These are phyloP conservation scores for Diplodia intermedia DNA, from an alignment of 2,329 filamentous ascomycete genomes.

Conservation along the genomic window DNA sequence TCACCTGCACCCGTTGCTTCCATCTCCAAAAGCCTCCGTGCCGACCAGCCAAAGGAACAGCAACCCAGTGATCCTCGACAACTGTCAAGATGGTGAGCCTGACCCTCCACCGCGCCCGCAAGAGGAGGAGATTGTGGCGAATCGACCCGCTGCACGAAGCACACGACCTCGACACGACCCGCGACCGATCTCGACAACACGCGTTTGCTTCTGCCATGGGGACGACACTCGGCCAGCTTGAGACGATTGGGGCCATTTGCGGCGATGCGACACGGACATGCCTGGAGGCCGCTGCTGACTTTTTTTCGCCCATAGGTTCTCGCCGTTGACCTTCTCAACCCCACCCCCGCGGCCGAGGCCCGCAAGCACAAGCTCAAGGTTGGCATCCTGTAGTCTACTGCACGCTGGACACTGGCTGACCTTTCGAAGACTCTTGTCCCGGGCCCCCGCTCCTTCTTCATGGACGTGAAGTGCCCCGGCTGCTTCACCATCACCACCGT, in stretches of 20 bases:
- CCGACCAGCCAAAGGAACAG: conserved; percentile 41
- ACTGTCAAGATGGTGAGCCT: conserved; percentile 51
- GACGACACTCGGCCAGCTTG: neutral
- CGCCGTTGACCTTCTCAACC: conserved; percentile 99
- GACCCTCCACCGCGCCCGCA: conserved; percentile 33
- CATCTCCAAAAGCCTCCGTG: conserved; percentile 46
- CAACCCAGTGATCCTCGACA: conserved; percentile 43
- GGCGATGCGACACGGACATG: conserved; percentile 32
- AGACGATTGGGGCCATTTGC: conserved; percentile 11
- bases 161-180: conserved; percentile 41
- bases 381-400: conserved; percentile 49
- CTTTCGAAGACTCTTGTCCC: conserved; percentile 82
- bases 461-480: conserved; percentile 99
- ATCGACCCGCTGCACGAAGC: conserved; percentile 38
- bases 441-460: conserved; percentile 98
- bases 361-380: conserved; percentile 99
- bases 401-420: conserved; percentile 22
- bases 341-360: conserved; percentile 94
- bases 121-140: conserved; percentile 30
- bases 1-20: conserved; percentile 44
- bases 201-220: conserved; percentile 29
- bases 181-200: conserved; percentile 32
- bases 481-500: conserved; percentile 99
- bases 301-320: conserved; percentile 77
- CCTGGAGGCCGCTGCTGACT: conserved; percentile 34